Evolutionary conservation across 495 filamentous ascomycete genomes (phyloP).

Genomic region (Talaromyces borbonicus): DNA sequence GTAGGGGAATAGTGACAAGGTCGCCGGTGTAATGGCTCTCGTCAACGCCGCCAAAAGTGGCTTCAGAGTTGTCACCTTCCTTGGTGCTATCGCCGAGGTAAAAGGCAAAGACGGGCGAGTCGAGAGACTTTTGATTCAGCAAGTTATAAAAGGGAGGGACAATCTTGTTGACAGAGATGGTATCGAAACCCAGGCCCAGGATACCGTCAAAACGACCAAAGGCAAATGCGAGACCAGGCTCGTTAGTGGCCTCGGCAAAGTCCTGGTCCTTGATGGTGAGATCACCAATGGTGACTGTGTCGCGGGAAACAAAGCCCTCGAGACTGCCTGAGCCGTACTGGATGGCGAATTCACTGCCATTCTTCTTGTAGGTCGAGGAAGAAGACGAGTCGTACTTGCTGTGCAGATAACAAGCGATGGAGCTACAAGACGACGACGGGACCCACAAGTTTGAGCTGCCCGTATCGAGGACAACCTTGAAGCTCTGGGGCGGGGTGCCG

Average conservation of each 20-base stretch:
- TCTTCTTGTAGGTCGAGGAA: constrained; percentile 89
- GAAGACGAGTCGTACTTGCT: constrained; percentile 86
- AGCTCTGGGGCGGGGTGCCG: constrained; percentile 83
- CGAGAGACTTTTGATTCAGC: constrained; percentile 77
- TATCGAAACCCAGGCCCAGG: constrained; percentile 87
- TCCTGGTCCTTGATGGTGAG: constrained; percentile 75
- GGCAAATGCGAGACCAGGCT: constrained; percentile 95
- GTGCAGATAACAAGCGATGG: constrained; percentile 98
- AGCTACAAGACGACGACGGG: constrained; percentile 78
- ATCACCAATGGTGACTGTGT: constrained; percentile 79
- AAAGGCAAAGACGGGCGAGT: constrained; percentile 93
- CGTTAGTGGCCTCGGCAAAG: constrained; percentile 90
- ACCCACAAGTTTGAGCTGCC: constrained; percentile 99
- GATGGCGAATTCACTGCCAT: constrained; percentile 88
- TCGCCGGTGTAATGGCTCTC: constrained; percentile 80
- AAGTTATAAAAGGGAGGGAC: constrained; percentile 94
- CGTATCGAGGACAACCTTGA: constrained; percentile 98
- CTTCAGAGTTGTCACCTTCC: constrained; percentile 72
- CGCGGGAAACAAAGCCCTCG: constrained; percentile 87
- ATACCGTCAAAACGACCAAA: constrained; percentile 99
- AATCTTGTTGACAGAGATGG: constrained; percentile 92
- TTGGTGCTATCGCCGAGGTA: constrained; percentile 74
- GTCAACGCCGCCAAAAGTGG: constrained; percentile 86
- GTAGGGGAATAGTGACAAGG: constrained; percentile 83
- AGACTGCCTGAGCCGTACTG: constrained; percentile 91